phyloP scores from a whole-genome alignment of 2,329 filamentous ascomycete species.

The Leptographium procerum region DNA sequence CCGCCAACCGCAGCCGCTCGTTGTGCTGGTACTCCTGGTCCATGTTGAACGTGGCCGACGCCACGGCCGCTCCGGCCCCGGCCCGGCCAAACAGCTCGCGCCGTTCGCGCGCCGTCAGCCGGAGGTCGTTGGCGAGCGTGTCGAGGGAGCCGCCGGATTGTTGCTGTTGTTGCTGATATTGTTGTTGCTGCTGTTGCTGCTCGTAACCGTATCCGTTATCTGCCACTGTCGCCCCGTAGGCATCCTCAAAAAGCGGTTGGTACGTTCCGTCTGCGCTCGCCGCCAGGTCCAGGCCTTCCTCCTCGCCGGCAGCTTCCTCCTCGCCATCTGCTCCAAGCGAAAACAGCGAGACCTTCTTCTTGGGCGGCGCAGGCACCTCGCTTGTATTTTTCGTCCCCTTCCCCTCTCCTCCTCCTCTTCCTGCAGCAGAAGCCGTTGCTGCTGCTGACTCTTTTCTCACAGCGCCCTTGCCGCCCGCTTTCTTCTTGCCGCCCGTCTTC shows the following conservation, averaged over 20 bases:
- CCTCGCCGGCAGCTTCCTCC: slow-evolving; percentile 12
- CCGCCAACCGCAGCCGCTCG: slow-evolving; percentile 58
- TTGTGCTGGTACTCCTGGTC: slow-evolving; percentile 80
- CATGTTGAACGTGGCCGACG: slow-evolving; percentile 82
- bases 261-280: slow-evolving; percentile 24
- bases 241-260: slow-evolving; percentile 35
- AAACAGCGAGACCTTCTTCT: slow-evolving; percentile 59
- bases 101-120: slow-evolving; percentile 63
- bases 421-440: slow-evolving; percentile 3
- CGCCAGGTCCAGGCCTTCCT: neutral
- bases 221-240: slow-evolving; percentile 19
- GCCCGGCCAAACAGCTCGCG: slow-evolving; percentile 77
- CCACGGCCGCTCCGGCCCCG: slow-evolving; percentile 30
- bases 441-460: slow-evolving; percentile 8
- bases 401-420: neutral
- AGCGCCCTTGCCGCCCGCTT: slow-evolving; percentile 11
- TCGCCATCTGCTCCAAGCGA: slow-evolving; percentile 42
- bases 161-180: slow-evolving; percentile 5
- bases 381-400: neutral
- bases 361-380: slow-evolving; percentile 20
- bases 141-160: slow-evolving; percentile 44
- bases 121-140: slow-evolving; percentile 63
- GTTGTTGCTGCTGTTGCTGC: slow-evolving; percentile 4
- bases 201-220: slow-evolving; percentile 20
- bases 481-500: slow-evolving; percentile 54